A percentile compares a stretch with the other conserved stretches of the same genome.
Conservation (phyloP, 371 early-diverging fungal genomes). For the Mortierella sp. region DNA sequence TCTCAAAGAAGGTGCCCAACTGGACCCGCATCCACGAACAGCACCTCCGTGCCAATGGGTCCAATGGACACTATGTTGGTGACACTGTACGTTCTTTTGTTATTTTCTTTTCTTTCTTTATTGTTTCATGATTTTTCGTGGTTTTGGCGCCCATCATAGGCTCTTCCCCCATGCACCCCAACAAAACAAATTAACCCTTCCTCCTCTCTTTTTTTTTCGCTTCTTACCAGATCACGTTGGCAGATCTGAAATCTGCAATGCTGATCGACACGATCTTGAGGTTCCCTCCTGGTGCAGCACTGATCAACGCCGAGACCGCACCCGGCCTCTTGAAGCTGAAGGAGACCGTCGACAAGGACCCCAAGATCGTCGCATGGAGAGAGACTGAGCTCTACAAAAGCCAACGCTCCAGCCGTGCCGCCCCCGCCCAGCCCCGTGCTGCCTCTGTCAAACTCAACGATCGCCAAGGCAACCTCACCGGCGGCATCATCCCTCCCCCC, state of each 20-base stretch:
- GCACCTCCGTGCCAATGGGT: constrained; percentile 41
- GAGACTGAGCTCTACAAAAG: constrained; percentile 34
- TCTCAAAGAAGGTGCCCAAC: constrained; percentile 16
- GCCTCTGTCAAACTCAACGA: constrained; percentile 26
- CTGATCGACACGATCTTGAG: constrained; percentile 14
- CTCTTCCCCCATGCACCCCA: background rate
- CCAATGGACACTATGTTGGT: constrained; percentile 49
- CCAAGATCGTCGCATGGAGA: constrained; percentile 38
- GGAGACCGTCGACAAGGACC: constrained; percentile 18
- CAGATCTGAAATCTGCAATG: constrained; percentile 32
- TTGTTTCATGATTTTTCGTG: background rate
- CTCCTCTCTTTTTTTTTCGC: background rate
- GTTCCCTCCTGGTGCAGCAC: constrained; percentile 5
- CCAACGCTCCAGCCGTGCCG: constrained; percentile 19
- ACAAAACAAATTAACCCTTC: background rate
- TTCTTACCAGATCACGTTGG: constrained; percentile 34
- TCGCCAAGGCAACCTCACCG: constrained; percentile 37
- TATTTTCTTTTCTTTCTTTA: background rate
- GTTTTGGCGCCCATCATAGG: background rate
- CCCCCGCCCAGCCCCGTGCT: constrained; percentile 21
- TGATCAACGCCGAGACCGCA: constrained; percentile 19
- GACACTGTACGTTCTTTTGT: constrained; percentile 19
- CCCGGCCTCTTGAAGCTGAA: constrained; percentile 36
- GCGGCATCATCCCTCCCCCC: background rate
- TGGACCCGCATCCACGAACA: constrained; percentile 51